These are phyloP conservation scores for Suillus paluster DNA, from an alignment of 768 basidiomycete species.

Conservation along the genomic window DNA sequence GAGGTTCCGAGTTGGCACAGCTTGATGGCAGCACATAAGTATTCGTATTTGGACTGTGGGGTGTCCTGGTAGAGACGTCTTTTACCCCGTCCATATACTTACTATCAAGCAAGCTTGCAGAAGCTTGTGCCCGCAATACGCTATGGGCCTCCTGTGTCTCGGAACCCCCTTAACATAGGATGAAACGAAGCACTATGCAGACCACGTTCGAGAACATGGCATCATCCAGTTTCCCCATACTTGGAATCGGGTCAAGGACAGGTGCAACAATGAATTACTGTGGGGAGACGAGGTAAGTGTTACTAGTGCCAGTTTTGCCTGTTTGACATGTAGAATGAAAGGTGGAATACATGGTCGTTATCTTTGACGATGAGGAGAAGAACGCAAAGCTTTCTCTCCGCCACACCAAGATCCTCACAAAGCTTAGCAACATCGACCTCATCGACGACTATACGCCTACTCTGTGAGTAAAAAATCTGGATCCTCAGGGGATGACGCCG, in stretches of 20 bases:
- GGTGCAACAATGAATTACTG: conserved; percentile 87
- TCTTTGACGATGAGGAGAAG: conserved; percentile 77
- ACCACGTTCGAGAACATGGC: conserved; percentile 91
- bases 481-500: background rate
- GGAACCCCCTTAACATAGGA: conserved; percentile 94
- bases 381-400: conserved; percentile 91
- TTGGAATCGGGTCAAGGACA: conserved; percentile 91
- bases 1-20: too few relatives aligned
- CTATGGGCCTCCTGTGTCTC: conserved; percentile 91
- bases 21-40: too few relatives aligned
- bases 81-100: background rate
- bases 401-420: conserved; percentile 90
- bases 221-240: conserved; percentile 94
- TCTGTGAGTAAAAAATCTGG: conserved; percentile 55
- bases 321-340: conserved; percentile 33
- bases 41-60: too few relatives aligned
- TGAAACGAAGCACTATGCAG: conserved; percentile 83
- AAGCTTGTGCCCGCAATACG: conserved; percentile 10
- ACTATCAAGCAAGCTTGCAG: too few relatives aligned
- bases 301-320: background rate
- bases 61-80: background rate
- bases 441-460: conserved; percentile 52
- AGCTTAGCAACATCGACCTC: conserved; percentile 73
- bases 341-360: conserved; percentile 97
- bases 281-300: conserved; percentile 98